These are phyloP conservation scores for Aspergillus homomorphus DNA, from an alignment of 495 filamentous ascomycete genomes.

Conservation along the genomic window DNA sequence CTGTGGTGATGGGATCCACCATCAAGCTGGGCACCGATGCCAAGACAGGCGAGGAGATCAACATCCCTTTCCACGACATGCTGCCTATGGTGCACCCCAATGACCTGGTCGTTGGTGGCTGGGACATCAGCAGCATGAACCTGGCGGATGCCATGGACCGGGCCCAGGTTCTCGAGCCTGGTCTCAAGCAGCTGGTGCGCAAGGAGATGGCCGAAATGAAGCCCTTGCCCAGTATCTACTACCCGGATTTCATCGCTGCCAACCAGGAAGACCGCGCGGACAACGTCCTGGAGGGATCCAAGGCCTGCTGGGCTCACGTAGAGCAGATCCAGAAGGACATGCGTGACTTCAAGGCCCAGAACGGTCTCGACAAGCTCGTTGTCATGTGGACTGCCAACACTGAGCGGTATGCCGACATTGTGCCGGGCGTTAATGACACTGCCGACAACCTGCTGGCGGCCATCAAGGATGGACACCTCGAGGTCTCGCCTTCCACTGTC, in stretches of 20 bases:
- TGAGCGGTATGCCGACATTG: constrained; percentile 87
- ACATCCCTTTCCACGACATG: constrained; percentile 91
- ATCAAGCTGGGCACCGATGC: constrained; percentile 91
- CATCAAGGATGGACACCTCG: constrained; percentile 80
- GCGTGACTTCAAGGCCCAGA: constrained; percentile 84
- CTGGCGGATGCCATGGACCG: constrained; percentile 93
- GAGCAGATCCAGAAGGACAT: constrained; percentile 95
- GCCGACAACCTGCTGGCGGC: constrained; percentile 88
- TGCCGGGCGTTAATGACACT: constrained; percentile 91
- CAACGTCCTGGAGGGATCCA: constrained; percentile 79
- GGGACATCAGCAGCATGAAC: constrained; percentile 92
- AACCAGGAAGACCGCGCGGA: constrained; percentile 98
- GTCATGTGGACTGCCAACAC: constrained; percentile 99
- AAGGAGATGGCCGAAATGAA: constrained; percentile 91
- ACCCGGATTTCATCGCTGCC: constrained; percentile 97
- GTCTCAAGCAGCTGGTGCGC: constrained; percentile 80
- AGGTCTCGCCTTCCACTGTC: constrained; percentile 90
- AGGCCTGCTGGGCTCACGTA: constrained; percentile 81
- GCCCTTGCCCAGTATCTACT: constrained; percentile 94
- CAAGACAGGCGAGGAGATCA: constrained; percentile 83
- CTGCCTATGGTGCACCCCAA: constrained; percentile 98
- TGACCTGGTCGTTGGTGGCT: constrained; percentile 91
- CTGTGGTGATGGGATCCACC: constrained; percentile 92
- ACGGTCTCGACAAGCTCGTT: constrained; percentile 91
- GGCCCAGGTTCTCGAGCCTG: constrained; percentile 88